These are phyloP conservation scores for Apiospora malaysiana DNA, from an alignment of 2,329 filamentous ascomycete species.

Conservation along the genomic window DNA sequence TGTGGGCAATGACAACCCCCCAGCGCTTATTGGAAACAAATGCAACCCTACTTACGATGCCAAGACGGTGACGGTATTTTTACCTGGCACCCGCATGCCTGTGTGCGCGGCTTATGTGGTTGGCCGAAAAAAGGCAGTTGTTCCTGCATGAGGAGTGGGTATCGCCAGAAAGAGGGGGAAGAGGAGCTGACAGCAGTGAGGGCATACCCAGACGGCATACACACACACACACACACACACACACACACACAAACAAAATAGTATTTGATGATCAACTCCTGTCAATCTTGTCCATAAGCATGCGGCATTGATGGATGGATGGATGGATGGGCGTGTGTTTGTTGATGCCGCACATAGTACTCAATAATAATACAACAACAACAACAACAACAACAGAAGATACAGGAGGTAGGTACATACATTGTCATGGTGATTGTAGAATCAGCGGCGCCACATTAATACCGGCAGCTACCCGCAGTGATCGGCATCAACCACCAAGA, in stretches of 20 bases:
- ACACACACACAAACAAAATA: background rate
- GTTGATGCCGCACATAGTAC: background rate
- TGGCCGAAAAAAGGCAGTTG: background rate
- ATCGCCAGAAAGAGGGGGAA: background rate
- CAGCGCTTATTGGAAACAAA: slow-evolving; percentile 1
- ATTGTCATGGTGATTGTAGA: background rate
- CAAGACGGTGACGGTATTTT: slow-evolving; percentile 12
- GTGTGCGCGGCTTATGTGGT: background rate
- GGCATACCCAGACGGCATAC: no score
- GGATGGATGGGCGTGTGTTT: background rate
- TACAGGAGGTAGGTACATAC: no score
- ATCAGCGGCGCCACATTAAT: background rate
- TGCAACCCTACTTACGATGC: slow-evolving; percentile 7
- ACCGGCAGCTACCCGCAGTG: slow-evolving; percentile 9
- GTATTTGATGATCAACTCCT: background rate
- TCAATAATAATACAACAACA: background rate
- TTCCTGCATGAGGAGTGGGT: slow-evolving; percentile 10
- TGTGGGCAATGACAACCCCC: background rate
- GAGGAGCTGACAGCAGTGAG: background rate
- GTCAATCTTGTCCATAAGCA: no score
- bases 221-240: background rate
- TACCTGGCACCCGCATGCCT: slow-evolving; percentile 1
- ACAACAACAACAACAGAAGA: background rate
- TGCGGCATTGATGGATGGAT: no score
- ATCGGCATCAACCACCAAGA: slow-evolving; percentile 6